phyloP scores from a whole-genome alignment of 1,284 basidiomycete genomes.

The Microbotryomycetes sp. region DNA sequence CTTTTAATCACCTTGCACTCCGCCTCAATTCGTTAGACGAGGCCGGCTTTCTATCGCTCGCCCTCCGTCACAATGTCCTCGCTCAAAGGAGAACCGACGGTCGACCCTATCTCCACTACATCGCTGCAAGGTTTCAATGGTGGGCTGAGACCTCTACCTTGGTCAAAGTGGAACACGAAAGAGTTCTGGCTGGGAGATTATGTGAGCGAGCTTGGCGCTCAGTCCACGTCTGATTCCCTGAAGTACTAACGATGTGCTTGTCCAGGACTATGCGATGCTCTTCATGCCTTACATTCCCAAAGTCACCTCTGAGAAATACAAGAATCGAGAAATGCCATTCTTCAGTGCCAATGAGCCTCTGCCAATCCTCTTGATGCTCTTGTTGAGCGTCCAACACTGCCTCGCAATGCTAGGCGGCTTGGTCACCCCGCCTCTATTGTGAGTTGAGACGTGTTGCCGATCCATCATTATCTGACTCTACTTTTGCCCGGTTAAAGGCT shows the following conservation, averaged over 20 bases:
- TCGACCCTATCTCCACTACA: background rate
- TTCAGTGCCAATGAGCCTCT: conserved; percentile 4
- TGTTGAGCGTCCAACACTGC: conserved; percentile 34
- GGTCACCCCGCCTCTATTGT: conserved; percentile 39
- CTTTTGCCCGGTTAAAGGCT: too few relatives aligned
- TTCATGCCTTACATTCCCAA: background rate
- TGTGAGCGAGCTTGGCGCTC: too few relatives aligned
- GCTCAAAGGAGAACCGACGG: too few relatives aligned
- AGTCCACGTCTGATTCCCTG: too few relatives aligned
- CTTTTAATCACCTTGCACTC: background rate
- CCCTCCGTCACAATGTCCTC: background rate
- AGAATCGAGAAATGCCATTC: conserved; percentile 3
- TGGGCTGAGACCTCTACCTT: background rate
- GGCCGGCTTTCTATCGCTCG: background rate
- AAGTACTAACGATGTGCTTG: too few relatives aligned
- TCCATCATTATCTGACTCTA: too few relatives aligned
- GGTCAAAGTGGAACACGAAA: background rate
- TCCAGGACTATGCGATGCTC: conserved; percentile 6
- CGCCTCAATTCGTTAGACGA: background rate
- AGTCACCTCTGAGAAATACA: background rate
- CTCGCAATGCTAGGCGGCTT: conserved; percentile 39
- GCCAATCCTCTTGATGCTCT: conserved; percentile 4
- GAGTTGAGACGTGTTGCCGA: too few relatives aligned
- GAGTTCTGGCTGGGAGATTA: conserved; percentile 14
- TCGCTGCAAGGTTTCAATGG: background rate